Percentiles rank a stretch among this genome's conserved stretches.
Evolutionary conservation across 371 early-diverging fungal genomes (phyloP).

Genomic region (Batkoa obscura): DNA sequence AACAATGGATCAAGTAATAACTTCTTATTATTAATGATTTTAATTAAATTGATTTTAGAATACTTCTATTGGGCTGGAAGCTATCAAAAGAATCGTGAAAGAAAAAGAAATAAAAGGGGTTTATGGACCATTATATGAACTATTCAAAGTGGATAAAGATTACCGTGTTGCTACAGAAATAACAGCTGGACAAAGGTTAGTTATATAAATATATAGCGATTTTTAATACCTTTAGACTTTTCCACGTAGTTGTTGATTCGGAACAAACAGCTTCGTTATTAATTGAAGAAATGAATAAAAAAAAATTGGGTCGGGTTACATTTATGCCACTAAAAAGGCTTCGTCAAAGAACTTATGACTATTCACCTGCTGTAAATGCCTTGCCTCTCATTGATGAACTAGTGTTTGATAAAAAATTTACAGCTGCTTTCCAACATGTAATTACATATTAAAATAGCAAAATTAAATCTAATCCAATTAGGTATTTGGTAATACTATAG

Average conservation of each 20-base stretch:
- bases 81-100: conserved; percentile 43
- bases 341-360: conserved; percentile 26
- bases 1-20: conserved; percentile 53
- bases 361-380: conserved; percentile 57
- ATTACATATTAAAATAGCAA: conserved; percentile 54
- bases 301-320: conserved; percentile 74
- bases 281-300: conserved; percentile 49
- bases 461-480: conserved; percentile 60
- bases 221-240: conserved; percentile 43
- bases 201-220: neutral
- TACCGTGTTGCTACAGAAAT: conserved; percentile 81
- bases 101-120: conserved; percentile 46
- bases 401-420: conserved; percentile 37
- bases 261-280: conserved; percentile 73
- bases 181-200: conserved; percentile 58
- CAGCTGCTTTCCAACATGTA: conserved; percentile 63
- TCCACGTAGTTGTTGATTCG: conserved; percentile 93
- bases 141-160: conserved; percentile 70
- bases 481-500: conserved; percentile 74
- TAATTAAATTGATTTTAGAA: conserved; percentile 20
- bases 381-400: conserved; percentile 64
- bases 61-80: conserved; percentile 49
- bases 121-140: conserved; percentile 80
- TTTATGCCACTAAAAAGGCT: conserved; percentile 94
- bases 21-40: conserved; percentile 5